These are phyloP conservation scores for Fusarium tuaranense DNA, from an alignment of 2,329 filamentous ascomycete genomes.

Conservation along the genomic window DNA sequence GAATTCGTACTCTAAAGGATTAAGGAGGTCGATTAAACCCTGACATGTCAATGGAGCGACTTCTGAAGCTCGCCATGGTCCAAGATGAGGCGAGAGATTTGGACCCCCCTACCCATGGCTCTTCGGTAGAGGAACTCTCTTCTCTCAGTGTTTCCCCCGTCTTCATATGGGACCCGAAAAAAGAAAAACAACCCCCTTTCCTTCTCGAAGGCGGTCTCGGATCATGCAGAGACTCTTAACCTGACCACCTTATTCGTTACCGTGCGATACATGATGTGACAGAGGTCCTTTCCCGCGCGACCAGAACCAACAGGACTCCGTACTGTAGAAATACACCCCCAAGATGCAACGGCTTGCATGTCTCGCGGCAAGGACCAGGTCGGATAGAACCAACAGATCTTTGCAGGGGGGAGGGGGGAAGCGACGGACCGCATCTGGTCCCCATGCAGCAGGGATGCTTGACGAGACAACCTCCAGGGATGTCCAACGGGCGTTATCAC, in stretches of 20 bases:
- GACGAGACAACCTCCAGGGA: not conserved
- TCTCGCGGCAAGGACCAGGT: slow-evolving; percentile 5
- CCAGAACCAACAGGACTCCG: not conserved
- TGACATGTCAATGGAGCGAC: not conserved
- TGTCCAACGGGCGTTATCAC: not conserved
- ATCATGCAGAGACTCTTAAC: not conserved
- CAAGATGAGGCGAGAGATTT: not conserved
- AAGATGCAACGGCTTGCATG: not conserved
- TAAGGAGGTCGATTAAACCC: not conserved
- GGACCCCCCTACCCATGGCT: not conserved
- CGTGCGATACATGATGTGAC: slow-evolving; percentile 5
- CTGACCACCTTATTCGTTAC: slow-evolving; percentile 1
- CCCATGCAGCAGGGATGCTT: not conserved
- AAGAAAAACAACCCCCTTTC: not conserved
- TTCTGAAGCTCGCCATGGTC: not conserved
- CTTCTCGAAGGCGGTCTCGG: not conserved
- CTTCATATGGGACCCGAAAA: not conserved
- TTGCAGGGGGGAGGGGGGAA: not conserved
- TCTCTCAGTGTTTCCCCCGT: not conserved
- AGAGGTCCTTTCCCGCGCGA: not conserved
- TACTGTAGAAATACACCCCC: not conserved
- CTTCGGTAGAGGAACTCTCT: not conserved
- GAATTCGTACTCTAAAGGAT: not conserved
- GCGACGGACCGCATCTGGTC: not conserved
- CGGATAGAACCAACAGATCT: slow-evolving; percentile 3